phyloP scores from a whole-genome alignment of 257 asterid species.

The Fraxinus quadrangulata region DNA sequence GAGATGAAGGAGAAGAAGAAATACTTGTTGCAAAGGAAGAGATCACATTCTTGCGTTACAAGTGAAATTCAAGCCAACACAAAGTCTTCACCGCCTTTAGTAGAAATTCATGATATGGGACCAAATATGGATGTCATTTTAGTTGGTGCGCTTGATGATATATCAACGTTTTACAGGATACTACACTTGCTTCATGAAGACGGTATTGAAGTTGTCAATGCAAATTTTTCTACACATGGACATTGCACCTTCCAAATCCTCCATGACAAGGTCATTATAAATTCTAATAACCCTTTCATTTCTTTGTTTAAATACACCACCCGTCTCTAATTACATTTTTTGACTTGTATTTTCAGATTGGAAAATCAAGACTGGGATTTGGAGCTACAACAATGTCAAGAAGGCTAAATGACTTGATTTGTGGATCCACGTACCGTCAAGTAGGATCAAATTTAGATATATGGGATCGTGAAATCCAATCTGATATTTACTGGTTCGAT shows the following conservation, averaged over 20 bases:
- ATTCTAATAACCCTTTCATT: not conserved
- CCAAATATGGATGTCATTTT: constrained; percentile 36
- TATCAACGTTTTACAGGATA: constrained; percentile 35
- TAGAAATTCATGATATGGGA: constrained; percentile 53
- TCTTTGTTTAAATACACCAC: too few species aligned
- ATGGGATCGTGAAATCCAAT: constrained; percentile 43
- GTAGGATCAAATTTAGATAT: not conserved
- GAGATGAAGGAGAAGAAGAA: constrained; percentile 36
- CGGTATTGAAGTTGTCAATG: constrained; percentile 43
- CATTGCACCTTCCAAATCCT: constrained; percentile 42
- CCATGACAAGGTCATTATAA: not conserved
- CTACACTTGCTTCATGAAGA: constrained; percentile 30
- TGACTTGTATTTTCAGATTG: constrained; percentile 23
- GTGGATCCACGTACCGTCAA: not conserved
- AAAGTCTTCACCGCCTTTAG: constrained; percentile 9
- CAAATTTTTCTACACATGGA: constrained; percentile 42
- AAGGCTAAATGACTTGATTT: constrained; percentile 33
- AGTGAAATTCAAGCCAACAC: constrained; percentile 12
- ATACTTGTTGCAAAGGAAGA: constrained; percentile 13
- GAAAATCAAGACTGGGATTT: constrained; percentile 23
- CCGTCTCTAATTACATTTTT: not conserved
- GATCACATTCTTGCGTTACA: constrained; percentile 15
- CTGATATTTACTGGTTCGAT: constrained; percentile 31
- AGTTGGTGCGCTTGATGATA: constrained; percentile 30
- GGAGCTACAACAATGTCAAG: constrained; percentile 28